Base-by-base conservation (phyloP, 306 rosid genomes). In the Corylus americana region DNA sequence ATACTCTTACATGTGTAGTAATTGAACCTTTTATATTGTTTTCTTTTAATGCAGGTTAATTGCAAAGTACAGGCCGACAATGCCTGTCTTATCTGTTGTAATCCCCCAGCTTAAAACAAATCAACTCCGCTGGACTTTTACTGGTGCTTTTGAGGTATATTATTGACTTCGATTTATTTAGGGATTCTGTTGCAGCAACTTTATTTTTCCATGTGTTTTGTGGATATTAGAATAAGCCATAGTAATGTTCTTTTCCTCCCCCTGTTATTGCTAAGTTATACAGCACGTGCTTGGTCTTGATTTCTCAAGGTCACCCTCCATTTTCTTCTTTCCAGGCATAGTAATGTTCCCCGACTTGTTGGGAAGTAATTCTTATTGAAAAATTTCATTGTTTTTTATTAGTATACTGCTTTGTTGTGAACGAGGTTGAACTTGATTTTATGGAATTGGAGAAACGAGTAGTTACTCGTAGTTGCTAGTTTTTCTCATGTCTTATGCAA, bases 71-170 rank as follows among this genome's bases (percentile, higher is more conserved):
- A 86, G 98, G 81, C 98, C 98, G 25, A 89, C 98, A 27, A 93
- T 93, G 98, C 98, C 98, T 9, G 98, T 91, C 78, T 87, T 93
- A 55, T 93, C 97, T 45, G 97, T 93, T 6, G 95, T 93, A 74
- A 77, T 90, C 69, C 98, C 98, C 47, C 91, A 91, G 69, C 91
- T 91, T 22, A 89, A 83, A 87, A 87, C 98, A 64, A 86, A 93
- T 85, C 97, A 92, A 74, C 87, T 92, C 9, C 87, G 86, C 80
- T 93, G 97, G 98, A 91, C 98, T 88, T 96, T 96, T 70, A 90
- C 79, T 73, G 99, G 99, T 79, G 98, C 98, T 67, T 93, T 96
- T 80, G 97, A 93, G 99, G 99, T 96, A 70, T 39, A 77, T 63
- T 75, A 71, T 73, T 75, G 59, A 74, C 37, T 69, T 77, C 62